Evolutionary conservation across 1,284 basidiomycete species (phyloP).

Genomic region (Heterobasidion annosum): DNA sequence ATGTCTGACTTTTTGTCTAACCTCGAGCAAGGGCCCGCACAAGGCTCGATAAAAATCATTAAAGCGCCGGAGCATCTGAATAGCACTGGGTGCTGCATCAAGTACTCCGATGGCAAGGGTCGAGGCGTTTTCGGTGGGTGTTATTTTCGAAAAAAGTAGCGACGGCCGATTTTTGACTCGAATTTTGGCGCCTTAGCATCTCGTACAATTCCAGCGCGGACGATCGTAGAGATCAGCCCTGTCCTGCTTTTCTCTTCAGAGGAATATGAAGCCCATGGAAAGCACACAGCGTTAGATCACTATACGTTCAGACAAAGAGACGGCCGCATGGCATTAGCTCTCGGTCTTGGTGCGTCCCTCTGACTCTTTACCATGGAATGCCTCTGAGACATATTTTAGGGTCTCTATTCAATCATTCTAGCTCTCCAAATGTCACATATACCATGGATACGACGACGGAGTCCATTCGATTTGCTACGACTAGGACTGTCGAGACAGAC

Average conservation of each 20-base stretch:
- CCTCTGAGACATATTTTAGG: constrained; percentile 29
- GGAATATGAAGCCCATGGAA: constrained; percentile 66
- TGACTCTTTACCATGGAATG: background rate
- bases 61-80: constrained; percentile 22
- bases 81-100: constrained; percentile 25
- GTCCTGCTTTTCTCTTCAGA: constrained; percentile 70
- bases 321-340: constrained; percentile 78
- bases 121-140: constrained; percentile 54
- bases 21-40: background rate
- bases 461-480: constrained; percentile 61
- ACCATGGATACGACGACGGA: constrained; percentile 42
- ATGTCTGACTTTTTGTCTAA: background rate
- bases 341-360: constrained; percentile 67
- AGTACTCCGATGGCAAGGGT: constrained; percentile 37
- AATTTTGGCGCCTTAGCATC: constrained; percentile 35
- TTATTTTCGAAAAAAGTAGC: too few relatives aligned
- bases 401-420: constrained; percentile 75
- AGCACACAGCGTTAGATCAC: constrained; percentile 69
- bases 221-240: constrained; percentile 76
- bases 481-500: constrained; percentile 38
- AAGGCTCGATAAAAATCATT: constrained; percentile 9
- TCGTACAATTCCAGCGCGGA: constrained; percentile 48
- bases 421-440: constrained; percentile 66
- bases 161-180: background rate
- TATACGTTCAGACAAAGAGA: constrained; percentile 83